Base-by-base conservation (phyloP, 2,329 filamentous ascomycete species). In the Monosporascus sp. region DNA sequence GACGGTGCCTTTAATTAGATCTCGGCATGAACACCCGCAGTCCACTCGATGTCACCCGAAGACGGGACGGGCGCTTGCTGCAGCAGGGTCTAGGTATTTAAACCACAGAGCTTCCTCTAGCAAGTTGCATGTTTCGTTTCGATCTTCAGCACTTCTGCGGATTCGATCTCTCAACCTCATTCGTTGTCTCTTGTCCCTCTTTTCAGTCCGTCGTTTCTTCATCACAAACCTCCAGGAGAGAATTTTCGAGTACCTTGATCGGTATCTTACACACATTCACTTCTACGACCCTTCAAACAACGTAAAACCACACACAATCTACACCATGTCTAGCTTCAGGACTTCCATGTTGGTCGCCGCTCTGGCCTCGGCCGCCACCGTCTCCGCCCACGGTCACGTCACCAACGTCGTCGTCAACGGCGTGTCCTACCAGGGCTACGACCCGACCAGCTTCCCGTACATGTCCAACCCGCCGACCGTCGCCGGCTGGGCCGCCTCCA, bases 371-470 rank as follows among this genome's bases (percentile, higher is more conserved):
- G 66, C 60, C 7, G 53, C 59, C 36, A 59, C 57, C 27, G 66
- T 69, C 43, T 56, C 62, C 31, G 73, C 71, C 19, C 73, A 77
- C 58, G 74, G 74, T 3, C 73, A 76, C 54, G 70, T 77, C 53
- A 62, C 64, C 52, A 65, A 74, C 61, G 68, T 76, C 56, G 66
- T 76, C 50, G 61, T 76, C 66, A 73, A 76, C 54, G 74, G 75
- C 24, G 67, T 75, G 48, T 66, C 63, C 26, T 74, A 76, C 58
- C 59, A 68, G 37, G 72, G 71, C 53, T 78, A 76, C 59, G 68
- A 75, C 56, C 68, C 70, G 1, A 71, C 69, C 37, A 61, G 57
- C 31, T 68, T 69, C 56, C 70, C 69, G 9, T 75, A 72, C 59
- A 57, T 64, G 55, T 40, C 64, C n/a, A 57, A 66, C 50, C 72